Percentiles rank a stretch among this genome's conserved stretches.
These are phyloP conservation scores for Punctularia strigosozonata DNA, from an alignment of 768 basidiomycete species.

Conservation along the genomic window DNA sequence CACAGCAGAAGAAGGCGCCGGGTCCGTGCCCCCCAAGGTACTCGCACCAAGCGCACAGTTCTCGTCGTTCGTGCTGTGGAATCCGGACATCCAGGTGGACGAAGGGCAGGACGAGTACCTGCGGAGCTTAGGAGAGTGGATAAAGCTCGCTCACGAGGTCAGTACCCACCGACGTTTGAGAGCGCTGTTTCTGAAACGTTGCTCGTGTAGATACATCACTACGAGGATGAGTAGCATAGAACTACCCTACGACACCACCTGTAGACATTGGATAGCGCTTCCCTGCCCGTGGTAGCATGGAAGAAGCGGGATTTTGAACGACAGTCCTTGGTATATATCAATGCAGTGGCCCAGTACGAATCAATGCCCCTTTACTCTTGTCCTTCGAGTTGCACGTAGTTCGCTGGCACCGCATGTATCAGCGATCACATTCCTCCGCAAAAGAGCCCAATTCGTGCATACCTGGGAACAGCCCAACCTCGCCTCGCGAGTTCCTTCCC, in stretches of 20 bases:
- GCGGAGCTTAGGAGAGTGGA: slow-evolving; percentile 63
- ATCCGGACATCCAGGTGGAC: slow-evolving; percentile 60
- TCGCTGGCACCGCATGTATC: slow-evolving; percentile 10
- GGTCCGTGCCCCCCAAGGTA: slow-evolving; percentile 16
- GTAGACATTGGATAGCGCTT: too few relatives aligned
- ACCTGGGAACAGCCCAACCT: slow-evolving; percentile 71
- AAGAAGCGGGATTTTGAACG: too few relatives aligned
- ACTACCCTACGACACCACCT: too few relatives aligned
- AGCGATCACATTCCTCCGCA: slow-evolving; percentile 11
- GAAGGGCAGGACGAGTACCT: slow-evolving; percentile 63
- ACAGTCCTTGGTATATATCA: too few relatives aligned
- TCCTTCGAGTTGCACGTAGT: slow-evolving; percentile 13
- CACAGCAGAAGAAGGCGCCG: slow-evolving; percentile 15
- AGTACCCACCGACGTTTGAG: too few relatives aligned
- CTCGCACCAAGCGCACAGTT: slow-evolving; percentile 45
- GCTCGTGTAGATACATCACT: too few relatives aligned
- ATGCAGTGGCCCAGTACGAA: too few relatives aligned
- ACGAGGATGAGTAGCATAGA: too few relatives aligned
- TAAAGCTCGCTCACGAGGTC: slow-evolving; percentile 50
- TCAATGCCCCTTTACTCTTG: slow-evolving; percentile 7
- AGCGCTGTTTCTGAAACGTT: too few relatives aligned
- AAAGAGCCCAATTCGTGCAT: slow-evolving; percentile 12
- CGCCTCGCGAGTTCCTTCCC: slow-evolving; percentile 44
- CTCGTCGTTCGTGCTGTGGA: slow-evolving; percentile 63
- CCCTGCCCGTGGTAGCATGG: too few relatives aligned